Conservation (phyloP, 2,329 filamentous ascomycete species). For the Apiospora phragmitis region DNA sequence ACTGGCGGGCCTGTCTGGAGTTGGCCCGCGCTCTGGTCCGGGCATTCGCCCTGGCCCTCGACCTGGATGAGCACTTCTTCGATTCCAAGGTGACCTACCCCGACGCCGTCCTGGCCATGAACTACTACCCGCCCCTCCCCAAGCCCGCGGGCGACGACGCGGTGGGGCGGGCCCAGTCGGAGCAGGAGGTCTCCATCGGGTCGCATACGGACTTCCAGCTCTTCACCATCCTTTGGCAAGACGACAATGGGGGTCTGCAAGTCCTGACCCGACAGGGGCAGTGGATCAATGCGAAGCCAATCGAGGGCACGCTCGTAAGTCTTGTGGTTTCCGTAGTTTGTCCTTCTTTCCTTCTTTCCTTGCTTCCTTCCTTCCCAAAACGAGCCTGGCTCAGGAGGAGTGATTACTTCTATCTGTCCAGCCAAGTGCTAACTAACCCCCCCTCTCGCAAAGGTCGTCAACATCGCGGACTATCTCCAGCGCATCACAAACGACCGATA, state of each 20-base stretch:
- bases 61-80: constrained; percentile 41
- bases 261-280: constrained; percentile 44
- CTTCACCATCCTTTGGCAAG: constrained; percentile 49
- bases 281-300: constrained; percentile 45
- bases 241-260: constrained; percentile 43
- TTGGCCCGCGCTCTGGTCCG: constrained; percentile 39
- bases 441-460: constrained; percentile 34
- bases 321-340: no score
- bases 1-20: constrained; percentile 35
- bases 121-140: constrained; percentile 42
- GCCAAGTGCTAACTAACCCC: no score
- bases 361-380: no score
- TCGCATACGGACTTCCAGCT: constrained; percentile 51
- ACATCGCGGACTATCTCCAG: constrained; percentile 45
- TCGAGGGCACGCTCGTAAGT: constrained; percentile 37
- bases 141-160: constrained; percentile 9
- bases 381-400: neutral
- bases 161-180: neutral
- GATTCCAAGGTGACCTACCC: constrained; percentile 34
- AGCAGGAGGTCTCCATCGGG: constrained; percentile 33
- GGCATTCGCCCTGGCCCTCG: constrained; percentile 41
- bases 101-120: constrained; percentile 34
- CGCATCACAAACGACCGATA: constrained; percentile 43
- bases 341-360: no score
- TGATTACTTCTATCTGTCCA: neutral